A percentile compares a stretch with the other conserved stretches of the same genome.
Evolutionary conservation across 306 rosid species (phyloP).

Genomic region (Begonia fuchsioides): DNA sequence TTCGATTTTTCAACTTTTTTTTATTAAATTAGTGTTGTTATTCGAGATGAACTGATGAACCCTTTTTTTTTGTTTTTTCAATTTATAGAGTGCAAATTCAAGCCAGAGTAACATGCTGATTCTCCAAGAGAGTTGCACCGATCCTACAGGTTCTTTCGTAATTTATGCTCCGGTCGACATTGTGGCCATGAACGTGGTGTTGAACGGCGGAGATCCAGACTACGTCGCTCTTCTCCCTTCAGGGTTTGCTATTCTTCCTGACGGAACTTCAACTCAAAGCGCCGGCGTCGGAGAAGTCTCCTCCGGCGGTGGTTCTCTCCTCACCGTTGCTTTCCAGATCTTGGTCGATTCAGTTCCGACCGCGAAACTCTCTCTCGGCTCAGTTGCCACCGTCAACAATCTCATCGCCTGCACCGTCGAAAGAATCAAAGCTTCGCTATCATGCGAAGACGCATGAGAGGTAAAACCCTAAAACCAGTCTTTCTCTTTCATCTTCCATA

Average conservation of each 20-base stretch:
- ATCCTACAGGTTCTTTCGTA: conserved; percentile 64
- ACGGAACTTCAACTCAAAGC: conserved; percentile 32
- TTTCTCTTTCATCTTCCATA: neutral
- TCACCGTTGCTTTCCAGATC: conserved; percentile 91
- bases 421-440: conserved; percentile 68
- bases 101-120: conserved; percentile 97
- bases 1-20: neutral
- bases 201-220: conserved; percentile 90
- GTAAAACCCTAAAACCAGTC: neutral
- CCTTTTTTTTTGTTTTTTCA: too few relatives aligned
- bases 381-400: conserved; percentile 86
- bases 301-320: conserved; percentile 64
- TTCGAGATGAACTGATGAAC: neutral
- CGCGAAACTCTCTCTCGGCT: conserved; percentile 84
- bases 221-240: conserved; percentile 94
- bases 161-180: conserved; percentile 88
- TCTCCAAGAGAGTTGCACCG: conserved; percentile 82
- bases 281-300: conserved; percentile 27
- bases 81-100: conserved; percentile 77
- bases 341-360: conserved; percentile 91
- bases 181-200: conserved; percentile 77
- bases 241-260: conserved; percentile 90
- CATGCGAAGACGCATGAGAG: conserved; percentile 36
- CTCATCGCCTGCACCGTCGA: conserved; percentile 92
- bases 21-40: too few relatives aligned